Evolutionary conservation across 2,329 filamentous ascomycete genomes (phyloP).

Genomic region (Aspergillus sp.): DNA sequence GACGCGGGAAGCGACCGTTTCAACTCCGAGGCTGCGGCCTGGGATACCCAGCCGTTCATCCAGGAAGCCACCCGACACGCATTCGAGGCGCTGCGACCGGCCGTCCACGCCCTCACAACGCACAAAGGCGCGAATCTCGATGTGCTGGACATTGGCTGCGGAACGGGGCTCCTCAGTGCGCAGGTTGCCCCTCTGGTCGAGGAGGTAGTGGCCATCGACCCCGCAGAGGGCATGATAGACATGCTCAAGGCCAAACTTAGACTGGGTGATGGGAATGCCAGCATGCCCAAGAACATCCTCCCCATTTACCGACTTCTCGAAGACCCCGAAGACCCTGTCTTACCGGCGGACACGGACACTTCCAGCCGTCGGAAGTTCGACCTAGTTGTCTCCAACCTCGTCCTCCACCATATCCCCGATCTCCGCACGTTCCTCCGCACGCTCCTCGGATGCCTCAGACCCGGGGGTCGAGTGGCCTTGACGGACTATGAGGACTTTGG

Average conservation of each 20-base stretch:
- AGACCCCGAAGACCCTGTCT: conserved; percentile 39
- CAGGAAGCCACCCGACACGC: conserved; percentile 38
- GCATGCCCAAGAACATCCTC: conserved; percentile 34
- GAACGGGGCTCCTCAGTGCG: conserved; percentile 47
- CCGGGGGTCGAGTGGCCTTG: conserved; percentile 42
- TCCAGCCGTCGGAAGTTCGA: conserved; percentile 38
- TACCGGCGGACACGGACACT: conserved; percentile 23
- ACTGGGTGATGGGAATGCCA: conserved; percentile 9
- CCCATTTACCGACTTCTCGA: conserved; percentile 41
- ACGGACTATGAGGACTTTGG: conserved; percentile 53
- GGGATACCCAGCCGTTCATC: conserved; percentile 47
- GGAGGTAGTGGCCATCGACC: conserved; percentile 45
- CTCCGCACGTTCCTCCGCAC: conserved; percentile 36
- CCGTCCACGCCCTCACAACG: conserved; percentile 10
- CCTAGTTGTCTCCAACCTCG: conserved; percentile 45
- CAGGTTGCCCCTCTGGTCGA: conserved; percentile 40
- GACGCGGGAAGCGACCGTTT: conserved; percentile 36
- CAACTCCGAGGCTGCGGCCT: conserved; percentile 45
- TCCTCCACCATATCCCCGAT: conserved; percentile 47
- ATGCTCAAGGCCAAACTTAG: conserved; percentile 40
- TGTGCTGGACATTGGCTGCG: conserved; percentile 49
- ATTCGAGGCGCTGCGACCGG: conserved; percentile 35
- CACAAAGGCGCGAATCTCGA: conserved; percentile 22
- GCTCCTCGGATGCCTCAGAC: conserved; percentile 39
- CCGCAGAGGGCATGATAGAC: conserved; percentile 47